phyloP scores from a whole-genome alignment of 495 filamentous ascomycete genomes.

The Aspergillus funiculosus region DNA sequence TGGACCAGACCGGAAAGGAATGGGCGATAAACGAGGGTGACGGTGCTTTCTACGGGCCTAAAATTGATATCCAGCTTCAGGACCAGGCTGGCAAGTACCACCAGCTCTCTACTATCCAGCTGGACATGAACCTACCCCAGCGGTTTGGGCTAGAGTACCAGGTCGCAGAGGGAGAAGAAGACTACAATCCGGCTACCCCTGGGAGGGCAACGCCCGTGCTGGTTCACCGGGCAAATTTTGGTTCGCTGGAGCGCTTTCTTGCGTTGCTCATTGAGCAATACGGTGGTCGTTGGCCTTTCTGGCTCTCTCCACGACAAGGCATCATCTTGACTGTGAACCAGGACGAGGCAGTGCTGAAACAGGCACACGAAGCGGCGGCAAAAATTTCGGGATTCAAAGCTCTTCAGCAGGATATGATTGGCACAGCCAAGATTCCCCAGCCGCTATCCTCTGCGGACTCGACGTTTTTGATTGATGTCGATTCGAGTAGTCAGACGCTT shows the following conservation, averaged over 20 bases:
- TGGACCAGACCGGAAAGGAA: slow-evolving; percentile 56
- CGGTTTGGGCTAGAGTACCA: slow-evolving; percentile 73
- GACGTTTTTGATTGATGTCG: slow-evolving; percentile 64
- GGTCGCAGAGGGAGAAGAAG: slow-evolving; percentile 43
- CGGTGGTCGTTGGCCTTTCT: slow-evolving; percentile 80
- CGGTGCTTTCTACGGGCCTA: slow-evolving; percentile 92
- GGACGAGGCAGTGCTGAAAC: slow-evolving; percentile 50
- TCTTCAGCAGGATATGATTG: slow-evolving; percentile 19
- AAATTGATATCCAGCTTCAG: slow-evolving; percentile 83
- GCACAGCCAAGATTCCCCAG: slow-evolving; percentile 24
- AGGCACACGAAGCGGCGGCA: slow-evolving; percentile 45
- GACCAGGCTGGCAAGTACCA: slow-evolving; percentile 85
- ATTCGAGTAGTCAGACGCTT: slow-evolving; percentile 56
- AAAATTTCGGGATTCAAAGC: slow-evolving; percentile 33
- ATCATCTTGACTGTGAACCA: slow-evolving; percentile 73
- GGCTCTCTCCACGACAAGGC: slow-evolving; percentile 79
- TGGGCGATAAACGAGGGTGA: slow-evolving; percentile 77
- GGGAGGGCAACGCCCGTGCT: slow-evolving; percentile 69
- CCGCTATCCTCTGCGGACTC: slow-evolving; percentile 38
- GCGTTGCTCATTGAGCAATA: slow-evolving; percentile 84
- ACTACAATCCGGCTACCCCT: slow-evolving; percentile 68
- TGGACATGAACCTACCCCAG: slow-evolving; percentile 89
- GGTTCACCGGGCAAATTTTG: slow-evolving; percentile 83
- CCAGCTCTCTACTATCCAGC: slow-evolving; percentile 86
- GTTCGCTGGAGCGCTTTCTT: slow-evolving; percentile 81